Base-by-base conservation (phyloP, 164 flowering plant species). In the Annona squamosa region DNA sequence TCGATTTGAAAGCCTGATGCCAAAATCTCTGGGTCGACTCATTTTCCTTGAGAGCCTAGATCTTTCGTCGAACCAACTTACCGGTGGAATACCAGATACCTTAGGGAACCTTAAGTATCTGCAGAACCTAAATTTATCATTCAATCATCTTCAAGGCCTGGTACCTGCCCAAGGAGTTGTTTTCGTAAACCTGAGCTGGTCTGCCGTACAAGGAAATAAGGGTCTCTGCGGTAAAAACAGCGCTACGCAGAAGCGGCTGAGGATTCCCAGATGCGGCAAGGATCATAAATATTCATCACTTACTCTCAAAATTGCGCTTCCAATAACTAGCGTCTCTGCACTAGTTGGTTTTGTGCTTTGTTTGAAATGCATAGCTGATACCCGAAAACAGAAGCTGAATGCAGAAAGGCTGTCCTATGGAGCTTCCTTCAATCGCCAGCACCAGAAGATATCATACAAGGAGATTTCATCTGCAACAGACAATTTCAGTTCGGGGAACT, bases 141-240 rank as follows among this genome's bases (percentile, higher is more conserved):
- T 64, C 74, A 86, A 86, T 48, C 44, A 78, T 45, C 45, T 86
- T 7, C 80, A 84, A 6, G 87, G 84, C 4, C 77, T 76, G 48
- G 81, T 85, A 18, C 87, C 87, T 57, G 71, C 18, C 0, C 48
- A 72, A 43, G 85, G 89, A 4, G 68, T 79, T 6, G 68, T 79
- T 6, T 86, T 83, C 48, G 13, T 3, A 26, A 81, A 81, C 80
- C 37, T 61, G 7, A 82, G 74, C 64, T 79, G 66, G 5, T 7
- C 79, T 2, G 72, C 77, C 5, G 4, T 85, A 1, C 12, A 17
- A 2, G 83, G 84, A 76, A 86, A 86, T 63, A 67, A 7, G 0
- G 47, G 65, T 63, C 81, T 86, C 18, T 86, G 87, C 74, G 79
- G 85, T 7, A 85, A 81, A 4, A 67, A 2, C 9, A 4, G 59